Conservation (phyloP, 140 eudicot genomes). For the Flaveria floridana region DNA sequence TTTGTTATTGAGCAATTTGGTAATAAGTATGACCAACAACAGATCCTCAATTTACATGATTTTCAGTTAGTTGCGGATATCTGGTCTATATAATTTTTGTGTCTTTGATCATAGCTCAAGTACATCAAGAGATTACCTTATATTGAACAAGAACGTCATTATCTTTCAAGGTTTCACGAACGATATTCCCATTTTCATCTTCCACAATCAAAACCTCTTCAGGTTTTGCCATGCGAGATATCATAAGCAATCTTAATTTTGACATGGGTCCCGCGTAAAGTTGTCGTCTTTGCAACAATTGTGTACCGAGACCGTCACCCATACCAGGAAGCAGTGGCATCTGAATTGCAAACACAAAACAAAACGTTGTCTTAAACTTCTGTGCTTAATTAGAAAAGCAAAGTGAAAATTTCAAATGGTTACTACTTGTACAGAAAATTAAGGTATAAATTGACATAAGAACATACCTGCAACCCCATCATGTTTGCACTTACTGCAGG, state of each 20-base stretch:
- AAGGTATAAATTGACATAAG: neutral
- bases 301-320: slow-evolving; percentile 76
- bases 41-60: neutral
- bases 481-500: slow-evolving; percentile 69
- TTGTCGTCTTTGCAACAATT: slow-evolving; percentile 72
- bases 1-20: neutral
- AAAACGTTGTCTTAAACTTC: slow-evolving; percentile 12
- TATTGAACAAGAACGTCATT: slow-evolving; percentile 97
- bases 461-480: slow-evolving; percentile 88
- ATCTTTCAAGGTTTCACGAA: slow-evolving; percentile 98
- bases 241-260: slow-evolving; percentile 74
- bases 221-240: slow-evolving; percentile 98
- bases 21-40: neutral
- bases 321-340: slow-evolving; percentile 59
- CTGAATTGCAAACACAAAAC: slow-evolving; percentile 39
- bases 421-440: neutral
- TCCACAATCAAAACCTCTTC: slow-evolving; percentile 98
- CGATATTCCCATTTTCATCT: slow-evolving; percentile 98
- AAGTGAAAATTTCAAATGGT: neutral
- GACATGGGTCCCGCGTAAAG: slow-evolving; percentile 90
- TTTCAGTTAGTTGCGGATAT: neutral
- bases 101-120: neutral
- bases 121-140: slow-evolving; percentile 53
- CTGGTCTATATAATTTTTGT: neutral
- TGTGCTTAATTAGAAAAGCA: neutral